Conservation (phyloP, 345 rosid species). For the Populus alba region DNA sequence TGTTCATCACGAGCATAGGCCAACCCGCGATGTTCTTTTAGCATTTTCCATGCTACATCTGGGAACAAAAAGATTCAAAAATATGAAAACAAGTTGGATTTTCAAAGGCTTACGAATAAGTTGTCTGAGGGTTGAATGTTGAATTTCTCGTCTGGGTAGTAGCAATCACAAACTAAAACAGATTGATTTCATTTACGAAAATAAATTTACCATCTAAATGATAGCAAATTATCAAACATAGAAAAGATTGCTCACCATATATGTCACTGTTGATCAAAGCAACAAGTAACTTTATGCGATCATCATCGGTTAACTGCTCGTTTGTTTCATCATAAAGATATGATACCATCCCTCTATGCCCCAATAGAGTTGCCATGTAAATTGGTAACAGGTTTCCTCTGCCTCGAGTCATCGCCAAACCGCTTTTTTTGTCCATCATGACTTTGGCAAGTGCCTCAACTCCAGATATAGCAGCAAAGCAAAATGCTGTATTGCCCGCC, state of each 20-base stretch:
- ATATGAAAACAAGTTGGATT: neutral
- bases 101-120: too few species aligned
- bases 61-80: neutral
- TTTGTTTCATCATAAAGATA: slow-evolving; percentile 27
- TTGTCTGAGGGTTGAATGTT: too few species aligned
- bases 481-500: neutral
- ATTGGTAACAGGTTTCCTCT: slow-evolving; percentile 33
- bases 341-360: slow-evolving; percentile 37
- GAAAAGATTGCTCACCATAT: slow-evolving; percentile 18
- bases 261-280: slow-evolving; percentile 23
- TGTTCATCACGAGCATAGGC: neutral
- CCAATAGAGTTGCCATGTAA: slow-evolving; percentile 37
- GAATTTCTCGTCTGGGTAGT: too few species aligned
- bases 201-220: too few species aligned
- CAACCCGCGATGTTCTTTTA: neutral
- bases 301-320: slow-evolving; percentile 20
- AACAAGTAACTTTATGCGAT: slow-evolving; percentile 22
- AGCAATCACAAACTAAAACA: too few species aligned
- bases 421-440: slow-evolving; percentile 31
- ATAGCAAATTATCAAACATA: too few species aligned
- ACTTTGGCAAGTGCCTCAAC: slow-evolving; percentile 30
- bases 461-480: neutral
- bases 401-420: slow-evolving; percentile 32
- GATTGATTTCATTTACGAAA: too few species aligned
- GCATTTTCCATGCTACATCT: neutral